Base-by-base conservation (phyloP, 495 filamentous ascomycete species). In the Lasiosphaeria hispida region DNA sequence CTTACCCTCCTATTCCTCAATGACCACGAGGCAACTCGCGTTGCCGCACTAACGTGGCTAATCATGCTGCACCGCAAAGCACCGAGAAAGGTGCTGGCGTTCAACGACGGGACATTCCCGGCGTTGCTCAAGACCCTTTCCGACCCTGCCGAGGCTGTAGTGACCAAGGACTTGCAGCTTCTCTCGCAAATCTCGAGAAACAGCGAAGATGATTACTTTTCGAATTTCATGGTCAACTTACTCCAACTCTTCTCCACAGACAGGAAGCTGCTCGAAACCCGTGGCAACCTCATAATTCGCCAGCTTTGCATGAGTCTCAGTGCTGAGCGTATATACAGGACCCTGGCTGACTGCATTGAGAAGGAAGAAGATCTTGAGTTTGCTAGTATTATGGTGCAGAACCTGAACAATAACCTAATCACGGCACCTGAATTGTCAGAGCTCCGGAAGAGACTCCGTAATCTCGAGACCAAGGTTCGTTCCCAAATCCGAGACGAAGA, bases 321-420 rank as follows among this genome's bases (percentile, higher is more conserved):
- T 59, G 86, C 95, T 0, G 95, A 97, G 69, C 84, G 92, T 48
- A 99, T 99, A 57, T 99, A 97, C 68, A 87, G 95, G 34, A 97
- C 92, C 4, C 73, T 99, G 48, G 95, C 95, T 44, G 95, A 97
- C 60, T 96, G 94, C 70, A 86, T 99, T 7, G 95, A 97, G 71
- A 96, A 95, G 60, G 95, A 99, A 71, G 93, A 97, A 77, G 94
- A 99, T 68, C 81, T 97, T 35, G 95, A 97, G 69, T 99, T 99
- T 72, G 92, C 95, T 14, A 96, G 92, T 62, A 99, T 97, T 63
- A 99, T 99, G 95, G 91, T 99, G 23, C 95, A 97, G 67, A 97
- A 97, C 70, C 79, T 99, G 43, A 99, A 99, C 73, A 99, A 99
- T 66, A 99, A 97, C 62, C 82, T 99, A 15, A 97, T 97, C 62